Evolutionary conservation across 768 basidiomycete genomes (phyloP), one percentile per base, ranked within the genome.

Genomic region (Rhizopogon rudus): DNA sequence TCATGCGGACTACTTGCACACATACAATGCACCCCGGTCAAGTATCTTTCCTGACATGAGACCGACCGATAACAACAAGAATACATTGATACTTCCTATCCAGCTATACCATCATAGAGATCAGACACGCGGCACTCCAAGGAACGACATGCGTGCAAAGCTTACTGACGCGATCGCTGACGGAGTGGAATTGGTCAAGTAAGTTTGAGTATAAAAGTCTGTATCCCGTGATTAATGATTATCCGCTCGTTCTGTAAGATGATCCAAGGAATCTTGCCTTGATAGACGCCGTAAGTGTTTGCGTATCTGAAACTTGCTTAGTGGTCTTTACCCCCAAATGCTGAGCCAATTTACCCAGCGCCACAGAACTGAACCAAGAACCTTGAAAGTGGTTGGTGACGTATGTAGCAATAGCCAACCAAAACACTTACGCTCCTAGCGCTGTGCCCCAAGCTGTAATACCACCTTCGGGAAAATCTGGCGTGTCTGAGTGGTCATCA

Each of bases 1-100:
- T 46, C 5, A 37, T 16, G 49, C 35, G 22, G 13, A 41, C 25
- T 9, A 3, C 43, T 2, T n/a, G 10, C 16, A 39, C n/a, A 54
- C 74, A 17, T 57, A 77, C 77, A 80, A 81, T 64, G 78, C 76
- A 44, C 82, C 82, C 13, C 65, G 70, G 54, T 82, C 82, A 59
- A 78, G 79, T 3, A 75, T 69, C n/a, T 73, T 71, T 3, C 82
- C 82, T n/a, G 76, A 70, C 44, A 81, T 60, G 28, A 80, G 65
- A 1, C 80, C 79, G 40, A 70, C 69, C 0, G 75, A 72, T 17
- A 81, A 58, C 4, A 76, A 63, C 12, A 82, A 60, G 51, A 77
- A 74, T 2, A 79, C 60, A 53, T 81, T 78, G 7, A 75, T 68
- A 44, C 80, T 78, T 25, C 81, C 82, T 57, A 83, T 75, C 72